A percentile compares a stretch with the other conserved stretches of the same genome.
phyloP scores from a whole-genome alignment of 352 stramenopile genomes.

The Blastocystis sp. region DNA sequence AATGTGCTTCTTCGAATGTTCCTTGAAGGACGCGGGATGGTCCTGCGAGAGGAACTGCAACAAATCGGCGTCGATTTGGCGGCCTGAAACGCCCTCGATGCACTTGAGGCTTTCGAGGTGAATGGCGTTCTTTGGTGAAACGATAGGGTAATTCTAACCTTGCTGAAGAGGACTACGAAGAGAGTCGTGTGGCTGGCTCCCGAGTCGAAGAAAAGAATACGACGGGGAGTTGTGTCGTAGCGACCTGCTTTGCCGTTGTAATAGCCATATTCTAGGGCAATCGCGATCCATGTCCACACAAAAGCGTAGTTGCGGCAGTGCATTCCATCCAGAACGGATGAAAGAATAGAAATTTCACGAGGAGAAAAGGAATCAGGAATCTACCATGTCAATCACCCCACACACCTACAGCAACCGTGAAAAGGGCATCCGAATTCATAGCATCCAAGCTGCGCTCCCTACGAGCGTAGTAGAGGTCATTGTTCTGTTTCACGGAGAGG shows the following conservation, averaged over 20 bases:
- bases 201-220: neutral
- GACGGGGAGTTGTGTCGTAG: neutral
- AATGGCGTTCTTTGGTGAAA: neutral
- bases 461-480: neutral
- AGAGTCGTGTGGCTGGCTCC: neutral
- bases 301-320: neutral
- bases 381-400: neutral
- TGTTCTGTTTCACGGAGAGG: neutral
- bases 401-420: neutral
- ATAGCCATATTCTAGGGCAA: neutral
- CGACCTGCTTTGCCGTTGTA: neutral
- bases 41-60: neutral
- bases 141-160: neutral
- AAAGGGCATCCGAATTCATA: neutral
- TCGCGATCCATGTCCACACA: neutral
- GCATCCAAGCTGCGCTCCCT: neutral
- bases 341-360: neutral
- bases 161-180: neutral
- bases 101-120: neutral
- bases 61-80: neutral
- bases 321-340: neutral
- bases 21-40: neutral
- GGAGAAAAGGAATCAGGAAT: neutral
- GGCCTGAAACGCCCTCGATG: neutral
- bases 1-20: neutral